These are phyloP conservation scores for Mollisia scopiformis DNA, from an alignment of 2,329 filamentous ascomycete genomes.

Conservation along the genomic window DNA sequence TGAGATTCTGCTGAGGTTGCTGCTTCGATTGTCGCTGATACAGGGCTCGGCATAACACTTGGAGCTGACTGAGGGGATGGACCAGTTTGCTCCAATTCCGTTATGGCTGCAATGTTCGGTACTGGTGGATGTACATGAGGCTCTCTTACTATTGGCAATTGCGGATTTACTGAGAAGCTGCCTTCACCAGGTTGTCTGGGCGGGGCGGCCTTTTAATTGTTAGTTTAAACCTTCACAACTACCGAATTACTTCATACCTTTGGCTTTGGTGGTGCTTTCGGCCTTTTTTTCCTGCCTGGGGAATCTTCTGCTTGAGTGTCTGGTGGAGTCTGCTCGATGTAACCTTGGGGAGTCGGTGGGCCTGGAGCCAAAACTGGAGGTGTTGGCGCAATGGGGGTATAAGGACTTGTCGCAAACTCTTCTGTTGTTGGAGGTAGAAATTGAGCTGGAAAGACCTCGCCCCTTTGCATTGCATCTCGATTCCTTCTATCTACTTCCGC, in stretches of 20 bases:
- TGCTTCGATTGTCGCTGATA: neutral
- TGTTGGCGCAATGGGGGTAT: conserved; percentile 16
- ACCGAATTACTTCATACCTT: conserved; percentile 19
- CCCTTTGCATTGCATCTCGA: conserved; percentile 30
- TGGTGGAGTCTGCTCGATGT: conserved; percentile 3
- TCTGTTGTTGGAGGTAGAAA: conserved; percentile 9
- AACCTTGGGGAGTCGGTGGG: conserved; percentile 4
- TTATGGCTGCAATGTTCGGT: neutral
- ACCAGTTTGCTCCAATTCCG: neutral
- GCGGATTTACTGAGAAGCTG: conserved; percentile 18
- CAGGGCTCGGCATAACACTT: neutral
- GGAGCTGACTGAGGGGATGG: neutral
- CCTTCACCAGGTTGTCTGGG: conserved; percentile 24
- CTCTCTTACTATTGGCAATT: conserved; percentile 3
- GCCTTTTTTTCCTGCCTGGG: conserved; percentile 27
- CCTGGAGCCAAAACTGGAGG: neutral
- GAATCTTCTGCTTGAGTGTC: conserved; percentile 12
- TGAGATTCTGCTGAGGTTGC: neutral
- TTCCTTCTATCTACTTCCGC: conserved; percentile 32
- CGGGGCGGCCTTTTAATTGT: neutral
- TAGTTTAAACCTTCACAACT: neutral
- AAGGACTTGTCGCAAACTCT: conserved; percentile 9
- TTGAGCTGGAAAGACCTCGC: conserved; percentile 30
- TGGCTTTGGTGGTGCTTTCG: conserved; percentile 18
- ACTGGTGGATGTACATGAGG: neutral